phyloP scores from a whole-genome alignment of 139 green algal genomes.

The Spirogloea muscicola region DNA sequence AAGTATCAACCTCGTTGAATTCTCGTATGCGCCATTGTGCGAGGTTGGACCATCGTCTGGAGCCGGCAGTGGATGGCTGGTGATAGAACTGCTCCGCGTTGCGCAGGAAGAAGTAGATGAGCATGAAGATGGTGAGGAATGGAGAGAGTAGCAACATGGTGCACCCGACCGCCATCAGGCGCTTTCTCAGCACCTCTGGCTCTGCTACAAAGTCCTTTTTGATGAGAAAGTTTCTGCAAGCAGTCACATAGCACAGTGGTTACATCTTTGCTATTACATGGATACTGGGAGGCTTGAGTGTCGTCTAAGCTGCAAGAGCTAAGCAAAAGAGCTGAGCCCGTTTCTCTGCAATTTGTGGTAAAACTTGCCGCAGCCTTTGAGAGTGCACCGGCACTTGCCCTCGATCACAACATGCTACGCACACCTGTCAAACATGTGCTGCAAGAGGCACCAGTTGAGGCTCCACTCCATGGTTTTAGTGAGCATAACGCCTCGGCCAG shows the following conservation, averaged over 20 bases:
- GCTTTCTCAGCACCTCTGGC: conserved; percentile 49
- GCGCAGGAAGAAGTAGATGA: conserved; percentile 91
- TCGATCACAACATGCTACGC: not conserved
- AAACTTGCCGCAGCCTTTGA: not conserved
- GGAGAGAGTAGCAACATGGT: conserved; percentile 74
- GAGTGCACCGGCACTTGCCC: not conserved
- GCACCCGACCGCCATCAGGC: conserved; percentile 52
- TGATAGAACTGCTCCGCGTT: conserved; percentile 92
- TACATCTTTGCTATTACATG: not conserved
- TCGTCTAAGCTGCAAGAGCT: not conserved
- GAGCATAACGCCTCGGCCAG: conserved; percentile 56
- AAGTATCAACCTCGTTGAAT: conserved; percentile 95
- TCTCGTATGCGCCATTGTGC: conserved; percentile 80
- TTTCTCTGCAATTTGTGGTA: not conserved
- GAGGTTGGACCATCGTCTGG: conserved; percentile 46
- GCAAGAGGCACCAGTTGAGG: conserved; percentile 68
- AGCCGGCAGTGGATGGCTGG: conserved; percentile 51
- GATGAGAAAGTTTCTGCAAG: conserved; percentile 60
- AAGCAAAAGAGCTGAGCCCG: not conserved
- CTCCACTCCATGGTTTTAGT: conserved; percentile 95
- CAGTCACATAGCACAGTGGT: not conserved
- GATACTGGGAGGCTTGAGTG: not conserved
- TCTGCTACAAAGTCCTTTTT: conserved; percentile 62
- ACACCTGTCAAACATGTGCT: conserved; percentile 49
- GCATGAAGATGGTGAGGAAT: conserved; percentile 85